Percentiles rank a stretch among this genome's conserved stretches.
Evolutionary conservation across 371 early-diverging fungal species (phyloP).

Genomic region (Cokeromyces recurvatus): DNA sequence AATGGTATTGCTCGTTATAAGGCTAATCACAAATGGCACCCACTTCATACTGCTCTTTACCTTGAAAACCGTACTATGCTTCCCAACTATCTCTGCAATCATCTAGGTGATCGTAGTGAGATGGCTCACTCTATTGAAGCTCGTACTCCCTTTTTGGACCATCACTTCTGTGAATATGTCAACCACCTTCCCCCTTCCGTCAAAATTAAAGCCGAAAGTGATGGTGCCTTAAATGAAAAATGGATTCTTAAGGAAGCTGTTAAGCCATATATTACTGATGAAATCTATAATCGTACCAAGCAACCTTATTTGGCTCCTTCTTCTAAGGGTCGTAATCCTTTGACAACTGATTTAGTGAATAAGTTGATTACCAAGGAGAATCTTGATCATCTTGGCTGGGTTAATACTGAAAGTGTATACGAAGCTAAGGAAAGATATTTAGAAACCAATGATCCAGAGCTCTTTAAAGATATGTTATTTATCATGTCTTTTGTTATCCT

Average conservation of each 20-base stretch:
- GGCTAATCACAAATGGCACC: conserved; percentile 19
- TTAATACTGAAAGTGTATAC: background rate
- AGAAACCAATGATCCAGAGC: background rate
- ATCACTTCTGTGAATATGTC: conserved; percentile 19
- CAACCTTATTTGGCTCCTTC: conserved; percentile 19
- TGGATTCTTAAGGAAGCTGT: conserved; percentile 23
- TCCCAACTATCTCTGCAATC: conserved; percentile 15
- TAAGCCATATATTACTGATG: conserved; percentile 19
- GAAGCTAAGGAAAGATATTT: conserved; percentile 1
- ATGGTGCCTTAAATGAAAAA: conserved; percentile 18
- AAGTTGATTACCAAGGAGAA: conserved; percentile 10
- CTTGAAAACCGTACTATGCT: conserved; percentile 17
- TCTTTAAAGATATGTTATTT: conserved; percentile 10
- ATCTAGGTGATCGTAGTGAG: conserved; percentile 21
- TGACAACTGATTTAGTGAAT: background rate
- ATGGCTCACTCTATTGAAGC: conserved; percentile 27
- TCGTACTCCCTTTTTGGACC: conserved; percentile 22
- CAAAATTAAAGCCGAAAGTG: conserved; percentile 8
- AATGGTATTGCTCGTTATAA: conserved; percentile 14
- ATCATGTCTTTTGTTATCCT: conserved; percentile 15
- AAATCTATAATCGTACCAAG: conserved; percentile 18
- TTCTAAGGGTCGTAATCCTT: conserved; percentile 2
- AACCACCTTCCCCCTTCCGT: conserved; percentile 21
- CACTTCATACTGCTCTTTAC: conserved; percentile 20
- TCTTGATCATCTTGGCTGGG: conserved; percentile 13